Evolutionary conservation across 106 monocot species (phyloP), one percentile per base, ranked within the genome.

Genomic region (Hemerocallis citrina): DNA sequence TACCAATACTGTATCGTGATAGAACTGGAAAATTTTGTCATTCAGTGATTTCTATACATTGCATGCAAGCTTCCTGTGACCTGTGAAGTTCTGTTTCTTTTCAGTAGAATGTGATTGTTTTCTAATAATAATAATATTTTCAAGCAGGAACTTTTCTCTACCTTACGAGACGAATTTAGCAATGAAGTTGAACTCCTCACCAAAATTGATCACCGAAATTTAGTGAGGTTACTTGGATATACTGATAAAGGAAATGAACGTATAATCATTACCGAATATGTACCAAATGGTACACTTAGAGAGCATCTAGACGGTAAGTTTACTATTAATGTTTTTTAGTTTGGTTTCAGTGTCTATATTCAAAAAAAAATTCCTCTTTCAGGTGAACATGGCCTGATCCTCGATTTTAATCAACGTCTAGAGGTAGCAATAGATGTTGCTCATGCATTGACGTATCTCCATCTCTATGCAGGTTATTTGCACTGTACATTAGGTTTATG

Each of bases 391-490:
- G 85, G 84, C 16, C 59, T 34, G 38, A 55, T 82, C 69, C 54
- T 93, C 51, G 70, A 84, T 52, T 85, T 93, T 55, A 76, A 60
- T 61, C 85, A 85, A 33, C 81, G 93, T 36, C 65, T 93, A 5
- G 81, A 81, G 62, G 79, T 93, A 68, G 76, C 93, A 4, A 93
- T 93, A 42, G 93, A 88, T 70, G 72, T 93, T 64, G 85, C 93
- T 63, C 93, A 93, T 88, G 93, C 73, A 9, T 39, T 93, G 43
- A 88, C 93, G 11, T 88, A 88, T 72, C 88, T 93, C 31, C 93
- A 93, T 78, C 63, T 79, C 28, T 93, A 88, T 77, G 73, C 88
- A 65, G 92, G 84, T 83, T 52, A 48, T n/a, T n/a, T 45, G n/a
- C n/a, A n/a, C n/a, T n/a, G n/a, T 52, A 30, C 32, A 22, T 17